Conservation (phyloP, 2,329 filamentous ascomycete genomes). For the Plectosphaerella sp. region DNA sequence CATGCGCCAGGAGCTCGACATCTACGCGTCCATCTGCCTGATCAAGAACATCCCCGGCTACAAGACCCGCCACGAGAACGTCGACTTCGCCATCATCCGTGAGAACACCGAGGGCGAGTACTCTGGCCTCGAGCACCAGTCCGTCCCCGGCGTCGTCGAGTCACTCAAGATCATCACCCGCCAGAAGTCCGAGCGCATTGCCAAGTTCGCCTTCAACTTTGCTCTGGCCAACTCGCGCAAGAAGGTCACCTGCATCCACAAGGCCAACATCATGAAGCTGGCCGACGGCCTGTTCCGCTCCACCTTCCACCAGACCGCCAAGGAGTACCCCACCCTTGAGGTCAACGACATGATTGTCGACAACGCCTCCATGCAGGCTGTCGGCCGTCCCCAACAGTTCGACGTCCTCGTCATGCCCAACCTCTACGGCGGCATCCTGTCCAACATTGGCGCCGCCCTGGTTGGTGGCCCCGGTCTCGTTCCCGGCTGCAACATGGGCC, state of each 20-base stretch:
- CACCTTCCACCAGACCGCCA: constrained; percentile 89
- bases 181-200: constrained; percentile 97
- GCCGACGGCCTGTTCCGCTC: constrained; percentile 98
- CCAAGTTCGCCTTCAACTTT: constrained; percentile 97
- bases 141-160: constrained; percentile 92
- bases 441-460: constrained; percentile 96
- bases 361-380: constrained; percentile 99
- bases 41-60: constrained; percentile 99
- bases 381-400: constrained; percentile 94
- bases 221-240: constrained; percentile 97
- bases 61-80: constrained; percentile 97
- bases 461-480: constrained; percentile 97
- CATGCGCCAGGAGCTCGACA: constrained; percentile 97
- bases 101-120: constrained; percentile 99
- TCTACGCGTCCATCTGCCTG: constrained; percentile 95
- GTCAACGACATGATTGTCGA: constrained; percentile 99
- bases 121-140: constrained; percentile 98
- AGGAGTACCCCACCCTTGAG: constrained; percentile 94
- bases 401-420: constrained; percentile 99
- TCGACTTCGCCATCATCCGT: constrained; percentile 95
- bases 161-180: constrained; percentile 99
- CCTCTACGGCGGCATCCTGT: constrained; percentile 96
- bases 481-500: constrained; percentile 98
- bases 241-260: constrained; percentile 99
- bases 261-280: constrained; percentile 99